Base-by-base conservation (phyloP, 208 protist species). In the Novymonas esmeraldas region DNA sequence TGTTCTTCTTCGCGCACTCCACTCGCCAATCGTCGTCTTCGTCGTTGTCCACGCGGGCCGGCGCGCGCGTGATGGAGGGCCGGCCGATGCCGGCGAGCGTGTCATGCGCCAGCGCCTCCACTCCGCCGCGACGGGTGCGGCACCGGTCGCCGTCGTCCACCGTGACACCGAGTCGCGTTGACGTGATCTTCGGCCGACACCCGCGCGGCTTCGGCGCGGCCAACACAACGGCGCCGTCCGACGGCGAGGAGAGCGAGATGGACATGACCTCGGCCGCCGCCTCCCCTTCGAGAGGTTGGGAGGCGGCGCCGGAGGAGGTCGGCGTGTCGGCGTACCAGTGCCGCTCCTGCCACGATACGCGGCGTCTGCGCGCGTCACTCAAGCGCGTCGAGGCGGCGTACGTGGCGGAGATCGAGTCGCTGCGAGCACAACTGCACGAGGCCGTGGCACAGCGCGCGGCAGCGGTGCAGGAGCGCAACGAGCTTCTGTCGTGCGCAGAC, bases 361-460 rank as follows among this genome's bases (percentile, higher is more conserved):
- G 51, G 44, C 69, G 69, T 1, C 63, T 75, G 46, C 69, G 69
- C 1, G 39, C 20, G 14, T 52, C 69, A 6, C 45, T 75, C 13
- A 75, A 75, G 61, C 20, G 36, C n/a, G 51, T 75, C n/a, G 69
- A 75, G 39, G 24, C 45, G 24, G 45, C 68, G 16, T 75, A 75
- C 45, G 36, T 75, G 11, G 16, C 34, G 0, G 42, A 68, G 57
- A 75, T 75, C 16, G 24, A 68, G 24, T 63, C 44, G 9, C 41
- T 75, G 36, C 69, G 52, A 36, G 44, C 56, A 45, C 61, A 69
- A 28, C 28, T 75, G 22, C 41, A 58, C 38, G 52, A 64, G 28
- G 69, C 61, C 5, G 50, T 51, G 22, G 55, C 61, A 13, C 69
- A 75, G 46, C 69, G 69, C 13, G 41, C 54, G 4, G 11, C 59